phyloP scores from a whole-genome alignment of 176 grass and related monocot genomes.

The Oryza punctata region DNA sequence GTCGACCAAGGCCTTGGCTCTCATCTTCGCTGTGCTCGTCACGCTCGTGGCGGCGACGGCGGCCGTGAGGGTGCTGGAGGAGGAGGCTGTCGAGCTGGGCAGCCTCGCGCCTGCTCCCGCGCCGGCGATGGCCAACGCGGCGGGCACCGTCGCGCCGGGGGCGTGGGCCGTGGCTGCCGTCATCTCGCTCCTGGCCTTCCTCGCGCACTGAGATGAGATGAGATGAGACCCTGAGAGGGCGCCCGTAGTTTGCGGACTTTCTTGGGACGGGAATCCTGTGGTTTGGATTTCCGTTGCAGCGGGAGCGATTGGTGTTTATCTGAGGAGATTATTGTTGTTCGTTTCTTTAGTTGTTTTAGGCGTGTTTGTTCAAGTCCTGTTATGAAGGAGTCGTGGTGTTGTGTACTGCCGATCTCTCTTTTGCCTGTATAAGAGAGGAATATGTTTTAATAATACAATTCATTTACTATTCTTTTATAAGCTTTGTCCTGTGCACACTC shows the following conservation, averaged over 20 bases:
- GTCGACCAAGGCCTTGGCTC: conserved; percentile 37
- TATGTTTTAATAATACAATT: conserved; percentile 34
- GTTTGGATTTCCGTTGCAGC: conserved; percentile 41
- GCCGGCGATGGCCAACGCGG: conserved; percentile 18
- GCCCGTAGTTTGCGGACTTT: background rate
- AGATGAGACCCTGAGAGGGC: too few relatives aligned
- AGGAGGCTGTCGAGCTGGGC: conserved; percentile 40
- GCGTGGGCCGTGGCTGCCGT: conserved; percentile 53
- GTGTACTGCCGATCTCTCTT: conserved; percentile 54
- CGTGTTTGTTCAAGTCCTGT: conserved; percentile 5
- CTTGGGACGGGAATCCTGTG: conserved; percentile 6
- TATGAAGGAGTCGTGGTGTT: background rate
- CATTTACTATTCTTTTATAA: conserved; percentile 50
- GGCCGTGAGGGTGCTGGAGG: conserved; percentile 2
- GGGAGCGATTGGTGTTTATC: background rate
- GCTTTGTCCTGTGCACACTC: background rate
- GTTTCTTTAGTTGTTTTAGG: conserved; percentile 27
- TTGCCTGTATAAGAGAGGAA: conserved; percentile 69
- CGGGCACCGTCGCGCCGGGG: conserved; percentile 36
- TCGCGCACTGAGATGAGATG: conserved; percentile 35
- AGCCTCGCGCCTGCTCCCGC: conserved; percentile 49
- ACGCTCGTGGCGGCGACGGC: conserved; percentile 18
- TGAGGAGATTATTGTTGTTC: conserved; percentile 8
- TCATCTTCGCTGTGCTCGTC: conserved; percentile 45
- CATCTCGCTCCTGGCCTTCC: conserved; percentile 55